Conservation (phyloP, 768 basidiomycete genomes). For the Suillus lakei region DNA sequence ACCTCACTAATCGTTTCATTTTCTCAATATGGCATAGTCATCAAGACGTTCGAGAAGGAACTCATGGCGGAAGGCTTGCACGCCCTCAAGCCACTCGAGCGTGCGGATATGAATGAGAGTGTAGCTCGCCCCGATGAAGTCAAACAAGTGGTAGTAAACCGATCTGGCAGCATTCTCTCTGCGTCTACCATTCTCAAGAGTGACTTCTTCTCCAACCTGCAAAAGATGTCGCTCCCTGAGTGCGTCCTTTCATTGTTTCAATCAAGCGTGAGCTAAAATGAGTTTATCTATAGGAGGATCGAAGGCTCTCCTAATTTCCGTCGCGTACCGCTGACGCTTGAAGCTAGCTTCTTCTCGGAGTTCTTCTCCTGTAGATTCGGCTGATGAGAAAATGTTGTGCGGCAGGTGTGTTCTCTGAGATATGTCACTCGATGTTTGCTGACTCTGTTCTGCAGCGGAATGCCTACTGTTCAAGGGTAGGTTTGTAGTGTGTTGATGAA, state of each 20-base stretch:
- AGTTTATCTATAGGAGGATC: slow-evolving; percentile 60
- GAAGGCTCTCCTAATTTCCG: slow-evolving; percentile 96
- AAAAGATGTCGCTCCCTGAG: slow-evolving; percentile 97
- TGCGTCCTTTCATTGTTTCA: slow-evolving; percentile 42
- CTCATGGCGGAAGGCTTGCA: slow-evolving; percentile 77
- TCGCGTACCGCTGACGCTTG: slow-evolving; percentile 70
- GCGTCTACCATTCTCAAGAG: slow-evolving; percentile 94
- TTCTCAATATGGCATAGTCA: slow-evolving; percentile 56
- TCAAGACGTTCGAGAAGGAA: slow-evolving; percentile 95
- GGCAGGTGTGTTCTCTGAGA: slow-evolving; percentile 60
- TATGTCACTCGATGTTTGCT: slow-evolving; percentile 20
- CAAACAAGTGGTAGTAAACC: slow-evolving; percentile 79
- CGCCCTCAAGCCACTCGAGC: slow-evolving; percentile 81
- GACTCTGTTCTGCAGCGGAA: slow-evolving; percentile 62
- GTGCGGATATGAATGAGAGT: slow-evolving; percentile 66
- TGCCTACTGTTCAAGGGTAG: slow-evolving; percentile 93
- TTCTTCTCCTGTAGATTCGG: slow-evolving; percentile 34
- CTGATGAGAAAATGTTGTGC: slow-evolving; percentile 68
- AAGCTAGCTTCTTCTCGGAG: slow-evolving; percentile 27
- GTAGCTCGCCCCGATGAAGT: slow-evolving; percentile 92
- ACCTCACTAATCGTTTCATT: neutral
- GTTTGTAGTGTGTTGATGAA: slow-evolving; percentile 13
- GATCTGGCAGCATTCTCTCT: slow-evolving; percentile 85
- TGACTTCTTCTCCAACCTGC: slow-evolving; percentile 91
- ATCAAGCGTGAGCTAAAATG: slow-evolving; percentile 9